Evolutionary conservation across 352 stramenopile species (phyloP), one percentile per base, ranked within the genome.

Genomic region (Pythium rhizo-oryzae): DNA sequence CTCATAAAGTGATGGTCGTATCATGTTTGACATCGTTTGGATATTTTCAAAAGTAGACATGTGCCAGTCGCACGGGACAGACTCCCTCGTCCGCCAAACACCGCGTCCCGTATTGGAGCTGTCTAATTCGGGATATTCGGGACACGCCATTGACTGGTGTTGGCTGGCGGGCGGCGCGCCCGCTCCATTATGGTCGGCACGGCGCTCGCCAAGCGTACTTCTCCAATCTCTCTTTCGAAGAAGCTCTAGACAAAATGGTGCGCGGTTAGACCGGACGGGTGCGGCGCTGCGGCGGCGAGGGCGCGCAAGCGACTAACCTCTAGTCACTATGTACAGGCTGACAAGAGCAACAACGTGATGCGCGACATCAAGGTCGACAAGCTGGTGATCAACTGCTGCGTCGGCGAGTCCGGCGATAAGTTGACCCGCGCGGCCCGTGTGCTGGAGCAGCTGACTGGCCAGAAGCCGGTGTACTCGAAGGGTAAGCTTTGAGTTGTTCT

Each of bases 331-430:
- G 28, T 49, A 57, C 46, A 72, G 65, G 65, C 65, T 69, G 80
- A 91, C 79, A 92, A 94, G 78, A 93, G 80, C 82, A 93, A 92
- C 83, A 99, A 99, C 85, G 77, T 87, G 53, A 99, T 99, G 97
- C 91, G 90, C 70, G 97, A 99, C 59, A 99, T 99, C 81, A 97
- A 99, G 79, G 96, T 99, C 75, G 97, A 99, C 84, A 99, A 99
- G 92, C 84, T 99, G 66, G 98, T 99, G 80, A 95, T 99, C 76
- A 99, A 99, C 90, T 99, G 97, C 80, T 99, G 94, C 75, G 97
- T 99, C 57, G 98, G 98, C 75, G 98, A 99, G 84, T 98, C 92
- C 65, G 98, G 98, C 75, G 97, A 99, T 96, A 96, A 98, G 85
- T 91, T 99, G 49, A 99, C 97, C 49, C 84, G 96, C 80, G 97